Evolutionary conservation across 106 monocot species (phyloP), one percentile per base, ranked within the genome.

Genomic region (Platanthera guangdongensis): DNA sequence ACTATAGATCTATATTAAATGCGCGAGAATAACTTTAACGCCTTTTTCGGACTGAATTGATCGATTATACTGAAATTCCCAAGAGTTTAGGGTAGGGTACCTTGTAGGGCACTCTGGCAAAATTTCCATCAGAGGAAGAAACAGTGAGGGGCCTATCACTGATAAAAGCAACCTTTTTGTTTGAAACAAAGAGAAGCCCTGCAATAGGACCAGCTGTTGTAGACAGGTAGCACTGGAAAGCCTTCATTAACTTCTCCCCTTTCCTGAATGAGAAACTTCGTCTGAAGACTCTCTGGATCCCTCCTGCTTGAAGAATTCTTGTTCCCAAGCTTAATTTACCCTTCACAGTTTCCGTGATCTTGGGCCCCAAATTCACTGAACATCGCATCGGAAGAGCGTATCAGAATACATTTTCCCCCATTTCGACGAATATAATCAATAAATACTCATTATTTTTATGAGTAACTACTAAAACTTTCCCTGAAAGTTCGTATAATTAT

Each of bases 151-250:
- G 52, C 50, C 77, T 80, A 7, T 83, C 80, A 46, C 86, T 83
- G 8, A 73, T 64, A 57, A 86, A 86, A 39, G 86, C 86, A 4
- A 86, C 74, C 67, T 80, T 83, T n/a, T 80, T 57, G n/a, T 70
- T 80, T 25, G 86, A 83, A 51, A 86, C 75, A 74, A 86, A 86
- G 49, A 86, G 73, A 49, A 79, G 74, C 39, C 83, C 83, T 25
- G 79, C 73, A 7, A 86, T 86, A 19, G 86, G 83, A 2, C 86
- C 86, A 14, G 80, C 76, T 13, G 86, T 86, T 15, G 86, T 86
- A 12, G 79, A 86, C 48, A 86, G 52, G 71, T 80, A 86, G 51
- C 86, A 86, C 54, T 74, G 83, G 50, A 65, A 82, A 10, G 80
- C 82, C 71, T 86, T 82, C 63, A 86, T 13, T 48, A 86, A 63